A percentile compares a stretch with the other conserved stretches of the same genome.
Conservation (phyloP, 2,329 filamentous ascomycete species). For the Endocalyx cinctus region DNA sequence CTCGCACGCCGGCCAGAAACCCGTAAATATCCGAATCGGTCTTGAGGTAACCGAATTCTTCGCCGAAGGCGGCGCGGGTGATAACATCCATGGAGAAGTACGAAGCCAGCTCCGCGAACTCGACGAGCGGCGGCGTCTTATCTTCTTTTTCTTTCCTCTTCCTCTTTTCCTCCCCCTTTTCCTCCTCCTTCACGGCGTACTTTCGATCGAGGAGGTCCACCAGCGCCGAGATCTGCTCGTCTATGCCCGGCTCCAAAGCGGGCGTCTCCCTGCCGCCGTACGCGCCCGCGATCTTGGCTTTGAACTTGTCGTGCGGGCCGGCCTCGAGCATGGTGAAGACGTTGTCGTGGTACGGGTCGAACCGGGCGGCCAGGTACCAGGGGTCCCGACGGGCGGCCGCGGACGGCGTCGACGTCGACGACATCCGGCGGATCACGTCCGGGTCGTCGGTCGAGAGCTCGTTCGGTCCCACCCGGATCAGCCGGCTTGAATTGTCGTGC, state of each 20-base stretch:
- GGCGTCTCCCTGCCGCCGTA: conserved; percentile 17
- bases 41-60: conserved; percentile 18
- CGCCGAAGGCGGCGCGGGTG: conserved; percentile 16
- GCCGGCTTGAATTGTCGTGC: conserved; percentile 19
- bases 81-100: conserved; percentile 20
- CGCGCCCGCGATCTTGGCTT: conserved; percentile 11
- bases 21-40: conserved; percentile 13
- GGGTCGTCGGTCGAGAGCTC: conserved; percentile 29
- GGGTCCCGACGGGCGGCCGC: conserved; percentile 4
- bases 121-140: conserved; percentile 7
- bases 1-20: conserved; percentile 10
- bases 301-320: conserved; percentile 12
- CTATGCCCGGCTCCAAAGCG: conserved; percentile 13
- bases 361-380: conserved; percentile 15
- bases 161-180: conserved; percentile 1
- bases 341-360: conserved; percentile 12
- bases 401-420: background rate
- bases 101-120: conserved; percentile 11
- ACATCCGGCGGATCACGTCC: conserved; percentile 13
- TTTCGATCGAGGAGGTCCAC: conserved; percentile 12
- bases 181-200: conserved; percentile 6
- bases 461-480: conserved; percentile 32
- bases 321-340: conserved; percentile 14
- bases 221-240: conserved; percentile 14
- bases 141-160: background rate